These are phyloP conservation scores for Phytophthora pisi DNA, from an alignment of 352 stramenopile species.

Conservation along the genomic window DNA sequence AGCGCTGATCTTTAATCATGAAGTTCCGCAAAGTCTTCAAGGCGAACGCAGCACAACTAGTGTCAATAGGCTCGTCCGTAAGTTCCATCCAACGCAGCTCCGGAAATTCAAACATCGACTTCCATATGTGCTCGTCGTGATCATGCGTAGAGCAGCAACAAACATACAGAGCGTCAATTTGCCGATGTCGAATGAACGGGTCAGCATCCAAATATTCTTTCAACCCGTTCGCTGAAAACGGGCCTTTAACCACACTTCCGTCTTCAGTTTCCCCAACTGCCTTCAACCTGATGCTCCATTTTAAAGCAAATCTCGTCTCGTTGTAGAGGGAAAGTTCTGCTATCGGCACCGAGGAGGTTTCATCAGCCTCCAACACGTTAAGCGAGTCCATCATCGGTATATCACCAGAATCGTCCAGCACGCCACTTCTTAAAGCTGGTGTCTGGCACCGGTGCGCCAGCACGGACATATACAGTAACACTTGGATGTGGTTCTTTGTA, in stretches of 20 bases:
- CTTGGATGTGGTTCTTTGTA: slow-evolving; percentile 56
- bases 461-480: slow-evolving; percentile 70
- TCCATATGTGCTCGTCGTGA: slow-evolving; percentile 58
- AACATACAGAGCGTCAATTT: slow-evolving; percentile 51
- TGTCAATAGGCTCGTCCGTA: slow-evolving; percentile 63
- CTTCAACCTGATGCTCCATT: slow-evolving; percentile 61
- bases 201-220: slow-evolving; percentile 65
- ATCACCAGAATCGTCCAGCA: slow-evolving; percentile 42
- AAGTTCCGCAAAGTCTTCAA: slow-evolving; percentile 71
- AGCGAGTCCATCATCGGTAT: slow-evolving; percentile 80
- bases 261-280: slow-evolving; percentile 24
- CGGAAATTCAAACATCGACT: slow-evolving; percentile 61
- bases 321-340: slow-evolving; percentile 65
- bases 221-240: slow-evolving; percentile 60
- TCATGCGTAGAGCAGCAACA: slow-evolving; percentile 69
- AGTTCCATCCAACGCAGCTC: slow-evolving; percentile 87
- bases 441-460: slow-evolving; percentile 52
- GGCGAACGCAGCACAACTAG: slow-evolving; percentile 49
- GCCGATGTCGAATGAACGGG: slow-evolving; percentile 30
- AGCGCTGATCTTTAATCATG: slow-evolving; percentile 56
- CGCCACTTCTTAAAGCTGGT: slow-evolving; percentile 13
- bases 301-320: slow-evolving; percentile 70
- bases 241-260: slow-evolving; percentile 38
- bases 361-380: slow-evolving; percentile 41
- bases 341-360: slow-evolving; percentile 63